Evolutionary conservation across 441 rosid species (phyloP).

Genomic region (Erodium trifolium): DNA sequence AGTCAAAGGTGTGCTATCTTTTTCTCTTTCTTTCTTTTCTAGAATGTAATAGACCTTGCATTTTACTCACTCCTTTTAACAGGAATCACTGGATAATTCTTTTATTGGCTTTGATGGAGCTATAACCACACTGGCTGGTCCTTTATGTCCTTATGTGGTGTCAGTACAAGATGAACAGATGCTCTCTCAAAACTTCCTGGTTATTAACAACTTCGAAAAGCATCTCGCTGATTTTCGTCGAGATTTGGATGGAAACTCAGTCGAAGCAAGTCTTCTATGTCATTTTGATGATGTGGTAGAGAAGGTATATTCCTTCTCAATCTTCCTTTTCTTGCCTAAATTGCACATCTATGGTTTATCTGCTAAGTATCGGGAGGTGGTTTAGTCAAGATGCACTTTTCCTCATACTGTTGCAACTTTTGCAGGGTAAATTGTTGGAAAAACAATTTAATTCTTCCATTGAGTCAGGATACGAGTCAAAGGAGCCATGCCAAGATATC

Average conservation of each 20-base stretch:
- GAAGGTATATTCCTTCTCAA: constrained; percentile 38
- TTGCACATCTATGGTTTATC: no score
- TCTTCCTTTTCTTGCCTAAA: not conserved
- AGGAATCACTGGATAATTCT: constrained; percentile 57
- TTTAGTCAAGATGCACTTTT: not conserved
- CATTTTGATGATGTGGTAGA: constrained; percentile 39
- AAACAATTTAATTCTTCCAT: constrained; percentile 34
- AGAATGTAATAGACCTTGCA: constrained; percentile 18
- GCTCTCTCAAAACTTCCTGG: constrained; percentile 48
- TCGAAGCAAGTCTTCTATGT: constrained; percentile 37
- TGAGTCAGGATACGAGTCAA: constrained; percentile 22
- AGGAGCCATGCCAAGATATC: constrained; percentile 11
- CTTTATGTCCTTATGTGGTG: constrained; percentile 34
- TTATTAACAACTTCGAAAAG: constrained; percentile 52
- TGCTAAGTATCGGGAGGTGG: no score
- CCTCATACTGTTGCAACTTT: constrained; percentile 9
- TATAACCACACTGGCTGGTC: constrained; percentile 26
- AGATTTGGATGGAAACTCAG: constrained; percentile 41
- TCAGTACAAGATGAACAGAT: constrained; percentile 42
- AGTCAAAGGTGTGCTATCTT: constrained; percentile 60
- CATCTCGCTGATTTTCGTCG: constrained; percentile 34
- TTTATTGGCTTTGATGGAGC: constrained; percentile 41
- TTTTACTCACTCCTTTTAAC: constrained; percentile 25
- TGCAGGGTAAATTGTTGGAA: constrained; percentile 59
- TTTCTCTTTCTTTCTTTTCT: constrained; percentile 4